These are phyloP conservation scores for Fusarium siculi DNA, from an alignment of 2,329 filamentous ascomycete species.

Conservation along the genomic window DNA sequence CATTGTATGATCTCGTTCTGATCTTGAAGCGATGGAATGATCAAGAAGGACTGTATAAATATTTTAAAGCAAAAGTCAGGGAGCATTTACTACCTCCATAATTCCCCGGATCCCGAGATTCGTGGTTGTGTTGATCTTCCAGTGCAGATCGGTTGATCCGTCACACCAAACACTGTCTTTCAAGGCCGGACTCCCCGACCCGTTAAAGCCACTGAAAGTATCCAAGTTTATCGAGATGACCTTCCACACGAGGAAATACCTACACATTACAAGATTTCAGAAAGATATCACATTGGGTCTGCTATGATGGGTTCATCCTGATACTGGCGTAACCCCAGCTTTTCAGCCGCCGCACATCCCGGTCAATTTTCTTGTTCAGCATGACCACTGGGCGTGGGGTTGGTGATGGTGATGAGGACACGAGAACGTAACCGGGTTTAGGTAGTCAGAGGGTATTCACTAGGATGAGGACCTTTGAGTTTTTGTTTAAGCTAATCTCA, in stretches of 20 bases:
- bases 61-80: neutral
- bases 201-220: neutral
- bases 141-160: neutral
- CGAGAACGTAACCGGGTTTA: neutral
- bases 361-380: neutral
- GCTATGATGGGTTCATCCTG: neutral
- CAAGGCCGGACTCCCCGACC: constrained; percentile 2
- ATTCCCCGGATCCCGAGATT: neutral
- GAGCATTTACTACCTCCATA: neutral
- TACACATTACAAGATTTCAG: neutral
- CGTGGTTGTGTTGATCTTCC: neutral
- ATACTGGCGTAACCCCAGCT: neutral
- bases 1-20: constrained; percentile 3
- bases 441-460: too few species aligned
- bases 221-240: neutral
- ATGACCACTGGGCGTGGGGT: neutral
- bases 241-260: neutral
- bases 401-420: neutral
- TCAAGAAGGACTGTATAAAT: neutral
- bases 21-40: neutral
- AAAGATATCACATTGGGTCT: neutral
- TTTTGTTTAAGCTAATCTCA: fast-evolving
- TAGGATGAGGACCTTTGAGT: too few species aligned
- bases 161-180: neutral
- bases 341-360: neutral